Evolutionary conservation across 1,139 yeast species (phyloP).

Genomic region (Arxiozyma heterogenica): DNA sequence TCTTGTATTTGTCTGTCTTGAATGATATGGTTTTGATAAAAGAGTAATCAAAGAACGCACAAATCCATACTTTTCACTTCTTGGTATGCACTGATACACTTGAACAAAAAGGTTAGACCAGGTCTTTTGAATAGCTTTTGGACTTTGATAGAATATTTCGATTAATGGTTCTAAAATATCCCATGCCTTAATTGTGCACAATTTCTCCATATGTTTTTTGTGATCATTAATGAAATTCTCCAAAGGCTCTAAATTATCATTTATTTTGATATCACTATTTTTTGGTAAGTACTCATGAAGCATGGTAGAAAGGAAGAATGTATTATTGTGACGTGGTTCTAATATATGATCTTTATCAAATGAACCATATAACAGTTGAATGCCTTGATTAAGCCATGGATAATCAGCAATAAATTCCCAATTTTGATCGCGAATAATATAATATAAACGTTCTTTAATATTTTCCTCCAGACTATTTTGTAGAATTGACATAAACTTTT

Average conservation of each 20-base stretch:
- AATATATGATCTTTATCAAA: conserved; percentile 47
- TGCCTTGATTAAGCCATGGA: conserved; percentile 91
- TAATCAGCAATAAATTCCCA: conserved; percentile 94
- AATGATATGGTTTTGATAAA: conserved; percentile 83
- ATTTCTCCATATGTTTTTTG: conserved; percentile 38
- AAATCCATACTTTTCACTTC: conserved; percentile 75
- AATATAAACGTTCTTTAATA: conserved; percentile 69
- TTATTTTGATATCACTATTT: conserved; percentile 2
- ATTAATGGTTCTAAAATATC: conserved; percentile 62
- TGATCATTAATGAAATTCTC: conserved; percentile 43
- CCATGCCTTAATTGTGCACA: conserved; percentile 44
- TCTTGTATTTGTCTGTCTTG: conserved; percentile 74
- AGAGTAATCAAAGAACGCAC: conserved; percentile 69
- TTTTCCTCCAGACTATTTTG: conserved; percentile 74
- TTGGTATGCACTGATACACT: conserved; percentile 62
- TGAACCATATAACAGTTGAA: conserved; percentile 76
- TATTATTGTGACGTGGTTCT: conserved; percentile 42
- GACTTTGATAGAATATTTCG: conserved; percentile 75
- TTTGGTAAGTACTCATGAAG: conserved; percentile 35
- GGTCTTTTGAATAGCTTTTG: conserved; percentile 69
- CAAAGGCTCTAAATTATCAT: conserved; percentile 13
- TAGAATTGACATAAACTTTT: conserved; percentile 70
- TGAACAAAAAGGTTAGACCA: conserved; percentile 83
- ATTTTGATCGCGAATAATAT: conserved; percentile 83
- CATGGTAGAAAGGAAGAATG: conserved; percentile 46